Evolutionary conservation across 345 rosid genomes (phyloP), one percentile per base, ranked within the genome.

Genomic region (Rubroshorea leprosula): DNA sequence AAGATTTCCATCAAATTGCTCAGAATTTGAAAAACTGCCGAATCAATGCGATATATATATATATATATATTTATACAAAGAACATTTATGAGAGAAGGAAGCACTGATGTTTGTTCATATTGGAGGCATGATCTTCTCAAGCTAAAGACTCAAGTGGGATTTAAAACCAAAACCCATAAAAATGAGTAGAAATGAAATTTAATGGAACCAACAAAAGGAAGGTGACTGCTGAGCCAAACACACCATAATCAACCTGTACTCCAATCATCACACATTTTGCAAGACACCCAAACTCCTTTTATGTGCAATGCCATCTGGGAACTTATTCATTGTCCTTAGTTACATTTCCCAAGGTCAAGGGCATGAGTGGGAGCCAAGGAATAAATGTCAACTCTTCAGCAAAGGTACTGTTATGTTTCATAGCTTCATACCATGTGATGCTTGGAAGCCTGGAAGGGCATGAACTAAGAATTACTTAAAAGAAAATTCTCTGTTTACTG

Each of bases 241-340:
- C n/a, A 56, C 17, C 64, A 1, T 15, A 16, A 8, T 41, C 38
- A 41, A 51, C 46, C 23, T 23, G 31, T 15, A 6, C 21, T 20
- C 27, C 21, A n/a, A 21, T 35, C 41, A 16, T 55, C 68, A 49
- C 61, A 64, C 55, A 23, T 48, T 23, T 14, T 55, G 55, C 60
- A 48, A 55, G 49, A 25, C 22, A n/a, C 51, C 16, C 15, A 23
- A 48, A 22, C 62, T 31, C n/a, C 25, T 57, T 52, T 52, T 26
- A 11, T 15, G 58, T 31, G 25, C 44, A n/a, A 43, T 62, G 18
- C 57, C 41, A 19, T 13, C 50, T 47, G 7, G 29, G 1, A 11
- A 22, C 26, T 54, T 54, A 58, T 52, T 41, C 41, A 39, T 62
- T 62, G 58, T 41, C 58, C 29, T 25, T 58, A 53, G 52, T 52